phyloP scores from a whole-genome alignment of 1,284 basidiomycete genomes.

The Agroathelia rolfsii region DNA sequence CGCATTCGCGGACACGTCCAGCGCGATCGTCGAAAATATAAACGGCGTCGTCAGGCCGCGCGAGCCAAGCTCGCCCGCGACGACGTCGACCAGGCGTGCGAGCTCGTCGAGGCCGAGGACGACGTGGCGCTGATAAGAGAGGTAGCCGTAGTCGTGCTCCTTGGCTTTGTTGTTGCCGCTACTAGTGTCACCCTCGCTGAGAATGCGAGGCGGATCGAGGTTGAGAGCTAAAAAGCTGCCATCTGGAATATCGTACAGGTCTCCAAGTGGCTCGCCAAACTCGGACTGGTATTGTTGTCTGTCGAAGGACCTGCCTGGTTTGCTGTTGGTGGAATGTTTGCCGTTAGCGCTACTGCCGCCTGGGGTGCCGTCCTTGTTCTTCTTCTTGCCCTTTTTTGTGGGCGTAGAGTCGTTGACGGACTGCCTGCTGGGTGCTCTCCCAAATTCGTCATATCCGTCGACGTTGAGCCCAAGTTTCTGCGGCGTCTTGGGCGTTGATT shows the following conservation, averaged over 20 bases:
- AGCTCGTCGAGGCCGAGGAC: constrained; percentile 70
- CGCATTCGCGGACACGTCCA: constrained; percentile 67
- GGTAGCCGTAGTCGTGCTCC: constrained; percentile 59
- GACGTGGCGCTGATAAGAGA: constrained; percentile 62
- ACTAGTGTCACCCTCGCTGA: too few species aligned
- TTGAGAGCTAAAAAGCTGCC: constrained; percentile 55
- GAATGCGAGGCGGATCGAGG: constrained; percentile 40
- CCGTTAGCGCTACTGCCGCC: constrained; percentile 22
- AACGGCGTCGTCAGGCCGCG: constrained; percentile 81
- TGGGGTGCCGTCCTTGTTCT: constrained; percentile 33
- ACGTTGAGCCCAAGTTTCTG: too few species aligned
- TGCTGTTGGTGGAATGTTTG: too few species aligned
- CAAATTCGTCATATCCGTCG: constrained; percentile 69
- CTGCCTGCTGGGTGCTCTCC: constrained; percentile 39
- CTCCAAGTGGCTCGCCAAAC: constrained; percentile 22
- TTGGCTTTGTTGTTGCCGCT: too few species aligned
- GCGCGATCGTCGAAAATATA: constrained; percentile 78
- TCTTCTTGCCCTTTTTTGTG: constrained; percentile 52
- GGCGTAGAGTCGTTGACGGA: constrained; percentile 25
- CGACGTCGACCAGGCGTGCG: constrained; percentile 55
- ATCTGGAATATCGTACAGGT: constrained; percentile 40
- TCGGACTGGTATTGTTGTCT: constrained; percentile 21
- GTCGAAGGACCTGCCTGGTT: too few species aligned
- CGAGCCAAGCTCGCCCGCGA: constrained; percentile 62
- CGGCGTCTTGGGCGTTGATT: too few species aligned